Evolutionary conservation across 2,329 filamentous ascomycete genomes (phyloP), one percentile per base, ranked within the genome.

Genomic region (Microdochium paspali): DNA sequence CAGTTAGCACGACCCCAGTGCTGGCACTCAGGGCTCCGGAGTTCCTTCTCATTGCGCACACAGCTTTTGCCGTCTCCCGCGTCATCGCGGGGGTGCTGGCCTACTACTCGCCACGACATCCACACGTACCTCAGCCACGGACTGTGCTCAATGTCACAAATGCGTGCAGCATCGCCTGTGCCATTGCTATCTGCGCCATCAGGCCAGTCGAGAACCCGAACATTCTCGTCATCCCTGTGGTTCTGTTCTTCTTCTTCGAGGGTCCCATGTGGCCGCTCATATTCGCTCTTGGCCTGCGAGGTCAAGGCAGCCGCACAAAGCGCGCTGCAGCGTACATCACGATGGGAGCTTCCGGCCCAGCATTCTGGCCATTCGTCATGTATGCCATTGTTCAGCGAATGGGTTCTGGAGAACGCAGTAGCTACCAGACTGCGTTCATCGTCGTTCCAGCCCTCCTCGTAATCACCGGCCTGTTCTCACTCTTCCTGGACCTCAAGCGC

Each of bases 181-280:
- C 71, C 2, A 59, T 77, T 7, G 56, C 79, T 4, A 66, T 71
- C 3, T 70, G 76, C 26, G 64, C 72, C 2, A 51, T 80, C 10
- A 63, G 61, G 3, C 68, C 68, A 3, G 47, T 53, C 1, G 67
- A 77, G 48, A 66, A 74, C 0, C 35, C 35, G 18, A 72, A 79
- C 52, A 53, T 76, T 1, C 61, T 81, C 23, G 66, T 71, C 23
- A 70, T 79, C n/a, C 82, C 87, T 53, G 68, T 86, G 2, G 71
- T 83, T 32, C 56, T 90, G 24, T 85, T 86, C 53, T 83, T 88
- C 54, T 88, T 94, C 64, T 88, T 87, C 58, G 87, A 91, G 62
- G 86, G 84, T 0, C 87, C 89, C 46, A 79, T 88, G 55, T 95
- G 87, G 72, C 89, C 90, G 0, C 81, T 90, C 2, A 82, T 93